Evolutionary conservation across 2,329 filamentous ascomycete species (phyloP), one percentile per base, ranked within the genome.

Genomic region (Fusarium brachygibbosum): DNA sequence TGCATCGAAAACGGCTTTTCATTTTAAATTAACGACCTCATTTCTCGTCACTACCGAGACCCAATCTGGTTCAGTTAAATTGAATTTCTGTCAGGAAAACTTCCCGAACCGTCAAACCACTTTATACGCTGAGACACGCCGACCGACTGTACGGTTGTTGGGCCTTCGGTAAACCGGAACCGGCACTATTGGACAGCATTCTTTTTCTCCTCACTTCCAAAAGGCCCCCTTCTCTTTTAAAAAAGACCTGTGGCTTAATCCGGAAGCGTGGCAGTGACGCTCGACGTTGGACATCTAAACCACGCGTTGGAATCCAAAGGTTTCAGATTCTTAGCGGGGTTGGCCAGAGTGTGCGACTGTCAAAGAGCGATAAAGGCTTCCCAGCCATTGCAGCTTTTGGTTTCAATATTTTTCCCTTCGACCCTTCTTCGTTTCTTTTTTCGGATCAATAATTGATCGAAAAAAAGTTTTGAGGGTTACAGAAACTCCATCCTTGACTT

Each of bases 251-350:
- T 75, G 53, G 66, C 73, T 71, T 59, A 53, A 58, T 58, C 69
- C 54, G 45, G 55, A 46, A 67, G 66, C 67, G 73, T 69, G 70
- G 48, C 68, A 74, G 71, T 73, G 52, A 56, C 62, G 19, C 56
- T 55, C 29, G 66, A 68, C 57, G 52, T 54, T 45, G 38, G 17
- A 58, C 17, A 58, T 69, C 52, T 64, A 53, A 54, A 69, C 67
- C 67, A 70, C 67, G 63, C 67, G 28, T 56, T 75, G 74, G 74
- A 75, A 75, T 75, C 58, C 48, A 54, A 56, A 69, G 23, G 74
- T 75, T 69, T 75, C 66, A 74, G 65, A 70, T 58, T 55, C 57
- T 68, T 46, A 64, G 73, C 67, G 73, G 70, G 73, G 73, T 63
- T 75, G 68, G 64, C 48, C 58, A 63, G 60, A 68, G 53, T 55